Evolutionary conservation across 2,329 filamentous ascomycete species (phyloP), one percentile per base, ranked within the genome.

Genomic region (Hymenoscyphus fructigenus): DNA sequence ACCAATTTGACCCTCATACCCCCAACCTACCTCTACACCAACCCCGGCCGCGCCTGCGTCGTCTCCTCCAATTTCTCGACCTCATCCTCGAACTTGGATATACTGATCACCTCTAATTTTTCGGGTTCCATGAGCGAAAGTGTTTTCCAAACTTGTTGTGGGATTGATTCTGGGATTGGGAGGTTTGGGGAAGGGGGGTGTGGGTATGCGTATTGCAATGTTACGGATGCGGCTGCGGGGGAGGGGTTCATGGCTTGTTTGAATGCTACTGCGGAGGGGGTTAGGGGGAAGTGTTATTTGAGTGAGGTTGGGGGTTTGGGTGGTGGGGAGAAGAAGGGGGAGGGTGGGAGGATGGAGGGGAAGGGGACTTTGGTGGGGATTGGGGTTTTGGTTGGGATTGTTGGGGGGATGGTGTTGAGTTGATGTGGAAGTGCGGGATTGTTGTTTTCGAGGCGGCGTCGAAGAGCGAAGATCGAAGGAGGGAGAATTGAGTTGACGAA

Each of bases 181-280:
- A 4, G 20, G 2, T 61, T 55, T n/a, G n/a, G 2, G 1, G 59
- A 38, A 2, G 59, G 47, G 10, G 26, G 12, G 4, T 61, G 59
- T 38, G 59, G 59, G 47, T 61, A 32, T 61, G 47, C 59, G 15
- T 61, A 61, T 56, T 61, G 59, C 23, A 61, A 61, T 56, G 47
- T 61, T 10, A 55, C 47, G 28, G 47, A 61, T 56, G 44, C 1
- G 44, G 28, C 20, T 20, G 59, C 59, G n/a, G 59, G 10, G 47
- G 38, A 55, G 32, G 59, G 59, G 15, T 61, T 61, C 29, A 56
- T 61, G 59, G 47, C 59, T 34, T 61, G 59, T 61, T 56, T 61
- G 28, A 61, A 61, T 61, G 59, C 59, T 7, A 61, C 59, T 26
- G 59, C 26, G 44, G 36, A 10, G 1, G 59, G 59, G 32, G 47